Conservation (phyloP, 2,329 filamentous ascomycete genomes). For the Cladosporium cucumerinum region DNA sequence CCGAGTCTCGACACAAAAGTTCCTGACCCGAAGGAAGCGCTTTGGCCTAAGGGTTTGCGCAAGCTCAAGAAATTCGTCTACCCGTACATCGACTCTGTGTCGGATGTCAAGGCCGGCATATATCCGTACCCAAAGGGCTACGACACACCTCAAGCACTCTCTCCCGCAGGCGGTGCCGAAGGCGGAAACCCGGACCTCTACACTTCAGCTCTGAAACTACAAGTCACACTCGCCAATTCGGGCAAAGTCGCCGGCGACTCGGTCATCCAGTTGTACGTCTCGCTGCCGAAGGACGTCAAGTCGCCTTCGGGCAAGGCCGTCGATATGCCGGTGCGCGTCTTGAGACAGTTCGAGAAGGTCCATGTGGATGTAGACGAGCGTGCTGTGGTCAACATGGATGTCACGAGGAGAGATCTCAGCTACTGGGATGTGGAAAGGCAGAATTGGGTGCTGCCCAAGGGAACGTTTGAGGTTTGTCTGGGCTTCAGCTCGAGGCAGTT, state of each 20-base stretch:
- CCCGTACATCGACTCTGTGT: conserved; percentile 60
- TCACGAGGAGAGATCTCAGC: conserved; percentile 35
- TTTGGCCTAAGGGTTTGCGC: conserved; percentile 61
- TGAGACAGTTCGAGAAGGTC: conserved; percentile 46
- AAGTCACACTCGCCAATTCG: conserved; percentile 59
- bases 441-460: conserved; percentile 37
- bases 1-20: conserved; percentile 56
- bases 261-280: conserved; percentile 58
- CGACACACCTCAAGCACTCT: conserved; percentile 47
- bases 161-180: conserved; percentile 66
- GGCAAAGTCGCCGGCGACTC: conserved; percentile 53
- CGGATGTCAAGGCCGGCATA: conserved; percentile 40
- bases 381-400: conserved; percentile 26
- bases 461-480: conserved; percentile 31
- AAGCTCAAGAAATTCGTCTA: conserved; percentile 68
- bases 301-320: conserved; percentile 26
- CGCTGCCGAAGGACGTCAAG: conserved; percentile 36
- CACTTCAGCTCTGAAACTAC: conserved; percentile 50
- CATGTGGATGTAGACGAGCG: conserved; percentile 27
- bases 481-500: conserved; percentile 30
- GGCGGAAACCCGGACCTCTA: conserved; percentile 67
- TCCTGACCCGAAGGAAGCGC: conserved; percentile 53
- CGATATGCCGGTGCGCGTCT: conserved; percentile 47
- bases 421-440: conserved; percentile 36
- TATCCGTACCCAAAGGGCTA: conserved; percentile 58